Conservation (phyloP, 1,284 basidiomycete genomes). For the Trichosporon sp. region DNA sequence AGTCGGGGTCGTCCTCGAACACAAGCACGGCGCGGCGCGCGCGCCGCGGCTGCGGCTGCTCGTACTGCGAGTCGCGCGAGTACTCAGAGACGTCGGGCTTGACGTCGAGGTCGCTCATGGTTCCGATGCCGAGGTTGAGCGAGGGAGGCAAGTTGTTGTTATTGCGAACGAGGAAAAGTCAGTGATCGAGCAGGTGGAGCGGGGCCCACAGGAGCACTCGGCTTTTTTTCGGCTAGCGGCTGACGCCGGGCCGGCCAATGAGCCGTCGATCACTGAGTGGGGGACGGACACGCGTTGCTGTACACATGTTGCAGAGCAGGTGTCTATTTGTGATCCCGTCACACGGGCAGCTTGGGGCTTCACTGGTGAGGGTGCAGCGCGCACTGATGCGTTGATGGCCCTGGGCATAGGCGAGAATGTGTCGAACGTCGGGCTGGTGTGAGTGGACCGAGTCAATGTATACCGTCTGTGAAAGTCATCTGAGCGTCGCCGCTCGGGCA, state of each 20-base stretch:
- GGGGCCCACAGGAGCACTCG: background rate
- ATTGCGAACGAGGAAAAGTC: background rate
- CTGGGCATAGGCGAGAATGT: no score
- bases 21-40: background rate
- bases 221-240: background rate
- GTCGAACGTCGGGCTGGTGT: no score
- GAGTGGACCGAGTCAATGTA: no score
- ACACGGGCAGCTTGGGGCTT: no score
- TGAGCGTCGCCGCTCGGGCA: no score
- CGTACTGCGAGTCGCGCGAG: background rate
- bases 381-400: no score
- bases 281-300: no score
- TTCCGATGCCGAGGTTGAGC: background rate
- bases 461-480: no score
- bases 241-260: background rate
- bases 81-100: background rate
- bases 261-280: background rate
- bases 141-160: background rate
- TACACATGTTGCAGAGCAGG: no score
- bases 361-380: no score
- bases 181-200: background rate
- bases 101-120: background rate
- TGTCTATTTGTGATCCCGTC: no score
- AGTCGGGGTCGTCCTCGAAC: background rate
- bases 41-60: background rate